These are phyloP conservation scores for Umbelopsis vinacea DNA, from an alignment of 192 early-diverging fungal genomes.

Conservation along the genomic window DNA sequence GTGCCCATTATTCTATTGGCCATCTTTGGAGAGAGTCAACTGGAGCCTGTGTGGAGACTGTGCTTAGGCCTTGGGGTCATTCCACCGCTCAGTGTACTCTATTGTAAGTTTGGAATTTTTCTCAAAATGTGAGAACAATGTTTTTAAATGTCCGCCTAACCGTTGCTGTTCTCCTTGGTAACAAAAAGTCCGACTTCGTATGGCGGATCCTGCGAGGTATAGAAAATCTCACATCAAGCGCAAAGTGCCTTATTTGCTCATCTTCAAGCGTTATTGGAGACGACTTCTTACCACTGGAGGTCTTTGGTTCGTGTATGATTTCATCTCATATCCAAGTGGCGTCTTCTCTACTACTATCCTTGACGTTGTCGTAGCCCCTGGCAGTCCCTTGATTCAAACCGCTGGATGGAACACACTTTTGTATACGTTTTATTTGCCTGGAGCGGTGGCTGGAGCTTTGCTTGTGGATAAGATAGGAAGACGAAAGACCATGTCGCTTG, in stretches of 20 bases:
- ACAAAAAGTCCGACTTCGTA: conserved; percentile 53
- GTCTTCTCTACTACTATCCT: conserved; percentile 52
- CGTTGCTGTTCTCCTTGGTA: neutral
- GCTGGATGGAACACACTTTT: conserved; percentile 58
- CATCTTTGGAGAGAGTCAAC: conserved; percentile 47
- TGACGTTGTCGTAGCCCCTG: conserved; percentile 27
- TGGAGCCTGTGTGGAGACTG: conserved; percentile 57
- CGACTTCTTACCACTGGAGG: conserved; percentile 50
- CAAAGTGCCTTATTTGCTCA: conserved; percentile 55
- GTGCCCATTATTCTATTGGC: conserved; percentile 52
- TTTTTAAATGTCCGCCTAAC: neutral
- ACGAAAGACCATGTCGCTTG: conserved; percentile 55
- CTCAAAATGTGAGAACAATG: neutral
- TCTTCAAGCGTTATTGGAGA: conserved; percentile 58
- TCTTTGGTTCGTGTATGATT: conserved; percentile 55
- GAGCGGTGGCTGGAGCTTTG: conserved; percentile 53
- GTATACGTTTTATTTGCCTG: conserved; percentile 59
- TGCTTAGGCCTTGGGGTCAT: conserved; percentile 57
- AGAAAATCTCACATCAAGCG: conserved; percentile 49
- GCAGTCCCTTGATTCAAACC: conserved; percentile 42
- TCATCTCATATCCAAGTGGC: conserved; percentile 45
- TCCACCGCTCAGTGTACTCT: conserved; percentile 52
- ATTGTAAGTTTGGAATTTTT: conserved; percentile 37
- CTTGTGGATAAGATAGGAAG: conserved; percentile 57
- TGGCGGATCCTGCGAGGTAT: conserved; percentile 55